These are phyloP conservation scores for Tylopilus sp. DNA, from an alignment of 1,284 basidiomycete genomes.

Conservation along the genomic window DNA sequence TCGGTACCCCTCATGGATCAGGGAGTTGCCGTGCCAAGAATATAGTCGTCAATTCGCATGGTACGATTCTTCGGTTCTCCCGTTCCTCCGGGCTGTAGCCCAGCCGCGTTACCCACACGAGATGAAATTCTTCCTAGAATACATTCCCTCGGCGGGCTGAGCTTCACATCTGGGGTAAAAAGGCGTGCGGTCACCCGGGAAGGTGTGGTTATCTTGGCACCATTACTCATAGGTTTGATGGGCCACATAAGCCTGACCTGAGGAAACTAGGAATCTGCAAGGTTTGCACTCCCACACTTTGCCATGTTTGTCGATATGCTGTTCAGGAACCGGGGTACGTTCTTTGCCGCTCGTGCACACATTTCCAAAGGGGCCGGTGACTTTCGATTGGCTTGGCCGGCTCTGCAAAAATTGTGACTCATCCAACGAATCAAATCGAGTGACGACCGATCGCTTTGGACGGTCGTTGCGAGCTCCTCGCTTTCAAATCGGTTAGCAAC, in stretches of 20 bases:
- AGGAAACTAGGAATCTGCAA: constrained; percentile 13
- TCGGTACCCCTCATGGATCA: neutral
- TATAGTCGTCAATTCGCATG: constrained; percentile 1
- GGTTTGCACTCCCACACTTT: constrained; percentile 12
- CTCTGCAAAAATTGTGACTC: neutral
- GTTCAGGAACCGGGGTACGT: constrained; percentile 32
- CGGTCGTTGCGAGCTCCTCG: neutral
- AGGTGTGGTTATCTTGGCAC: constrained; percentile 19
- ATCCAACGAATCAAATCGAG: constrained; percentile 7
- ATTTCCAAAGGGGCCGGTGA: constrained; percentile 4
- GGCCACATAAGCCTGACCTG: constrained; percentile 7
- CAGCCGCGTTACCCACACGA: constrained; percentile 3
- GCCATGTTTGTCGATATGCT: constrained; percentile 13
- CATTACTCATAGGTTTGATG: constrained; percentile 11
- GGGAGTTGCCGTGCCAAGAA: constrained; percentile 1
- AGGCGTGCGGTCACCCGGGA: neutral
- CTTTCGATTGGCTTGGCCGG: constrained; percentile 5
- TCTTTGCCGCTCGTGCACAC: constrained; percentile 10
- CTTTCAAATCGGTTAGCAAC: constrained; percentile 4
- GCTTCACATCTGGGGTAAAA: constrained; percentile 18
- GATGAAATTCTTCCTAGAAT: constrained; percentile 1
- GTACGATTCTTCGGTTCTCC: neutral
- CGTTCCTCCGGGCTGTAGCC: neutral
- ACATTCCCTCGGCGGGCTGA: constrained; percentile 7
- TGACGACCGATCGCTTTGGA: constrained; percentile 5